These are phyloP conservation scores for Fistulifera solaris DNA, from an alignment of 108 stramenopile species.

Conservation along the genomic window DNA sequence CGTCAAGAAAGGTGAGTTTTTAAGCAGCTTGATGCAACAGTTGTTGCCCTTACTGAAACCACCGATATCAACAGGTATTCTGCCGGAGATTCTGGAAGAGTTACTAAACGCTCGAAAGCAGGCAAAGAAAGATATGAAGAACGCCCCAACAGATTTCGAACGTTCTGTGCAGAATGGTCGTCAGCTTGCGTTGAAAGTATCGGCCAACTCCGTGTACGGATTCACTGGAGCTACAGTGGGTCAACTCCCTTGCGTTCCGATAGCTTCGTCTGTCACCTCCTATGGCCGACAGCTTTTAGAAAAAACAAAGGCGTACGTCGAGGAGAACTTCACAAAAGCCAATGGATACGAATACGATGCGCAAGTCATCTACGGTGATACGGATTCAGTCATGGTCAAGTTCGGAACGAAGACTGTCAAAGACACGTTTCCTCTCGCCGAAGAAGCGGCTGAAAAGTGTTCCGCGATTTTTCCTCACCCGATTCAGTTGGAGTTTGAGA, in stretches of 20 bases:
- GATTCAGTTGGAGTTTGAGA: conserved; percentile 91
- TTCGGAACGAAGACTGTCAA: conserved; percentile 89
- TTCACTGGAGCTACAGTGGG: conserved; percentile 99
- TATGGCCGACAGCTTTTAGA: conserved; percentile 93
- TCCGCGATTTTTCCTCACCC: conserved; percentile 93
- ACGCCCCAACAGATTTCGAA: conserved; percentile 95
- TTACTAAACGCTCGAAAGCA: conserved; percentile 77
- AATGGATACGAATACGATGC: conserved; percentile 93
- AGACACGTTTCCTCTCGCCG: conserved; percentile 91
- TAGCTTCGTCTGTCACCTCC: conserved; percentile 94
- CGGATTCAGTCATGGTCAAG: conserved; percentile 99
- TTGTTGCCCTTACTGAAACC: too few relatives aligned
- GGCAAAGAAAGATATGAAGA: conserved; percentile 99
- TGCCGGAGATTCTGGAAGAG: conserved; percentile 94
- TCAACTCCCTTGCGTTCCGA: conserved; percentile 96
- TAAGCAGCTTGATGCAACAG: too few relatives aligned
- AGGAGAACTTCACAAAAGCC: conserved; percentile 86
- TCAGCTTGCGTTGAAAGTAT: conserved; percentile 95
- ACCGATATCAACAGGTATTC: conserved; percentile 46
- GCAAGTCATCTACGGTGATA: conserved; percentile 97
- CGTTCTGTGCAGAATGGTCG: conserved; percentile 99
- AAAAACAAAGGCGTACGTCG: conserved; percentile 89
- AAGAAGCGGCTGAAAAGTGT: conserved; percentile 91
- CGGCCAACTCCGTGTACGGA: conserved; percentile 98
- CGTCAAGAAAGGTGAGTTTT: conserved; percentile 54